Percentiles rank a stretch among this genome's conserved stretches.
phyloP scores from a whole-genome alignment of 495 filamentous ascomycete species.

The Podospora anserina region DNA sequence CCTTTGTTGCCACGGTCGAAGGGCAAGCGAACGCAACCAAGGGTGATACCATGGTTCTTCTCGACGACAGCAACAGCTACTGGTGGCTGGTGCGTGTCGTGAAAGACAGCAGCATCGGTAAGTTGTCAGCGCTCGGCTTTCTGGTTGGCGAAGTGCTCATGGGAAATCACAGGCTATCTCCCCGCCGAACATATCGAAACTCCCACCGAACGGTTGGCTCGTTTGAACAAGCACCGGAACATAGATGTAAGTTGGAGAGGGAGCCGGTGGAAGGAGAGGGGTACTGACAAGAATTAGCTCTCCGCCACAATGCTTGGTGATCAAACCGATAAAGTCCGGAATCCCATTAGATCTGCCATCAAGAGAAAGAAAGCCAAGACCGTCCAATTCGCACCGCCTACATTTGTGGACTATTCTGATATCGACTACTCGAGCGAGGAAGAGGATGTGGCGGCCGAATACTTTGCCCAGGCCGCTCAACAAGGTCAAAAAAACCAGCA shows the following conservation, averaged over 20 bases:
- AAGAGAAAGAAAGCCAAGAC: conserved; percentile 82
- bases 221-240: conserved; percentile 96
- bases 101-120: conserved; percentile 96
- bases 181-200: conserved; percentile 99
- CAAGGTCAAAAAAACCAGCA: conserved; percentile 33
- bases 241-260: conserved; percentile 69
- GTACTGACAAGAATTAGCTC: conserved; percentile 52
- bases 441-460: conserved; percentile 52
- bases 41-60: conserved; percentile 98
- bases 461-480: conserved; percentile 37
- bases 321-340: conserved; percentile 82
- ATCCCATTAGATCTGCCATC: conserved; percentile 85
- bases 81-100: conserved; percentile 99
- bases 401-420: conserved; percentile 88
- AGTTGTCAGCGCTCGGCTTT: conserved; percentile 18
- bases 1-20: conserved; percentile 95
- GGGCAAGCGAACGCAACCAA: conserved; percentile 98
- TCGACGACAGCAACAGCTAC: conserved; percentile 99
- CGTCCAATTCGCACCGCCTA: conserved; percentile 81
- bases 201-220: conserved; percentile 87
- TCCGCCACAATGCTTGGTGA: conserved; percentile 94
- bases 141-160: conserved; percentile 16
- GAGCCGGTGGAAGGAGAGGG: not conserved
- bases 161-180: conserved; percentile 67
- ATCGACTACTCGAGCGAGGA: conserved; percentile 89